Conservation (phyloP, 2,329 filamentous ascomycete genomes). For the Polytolypa hystricis region DNA sequence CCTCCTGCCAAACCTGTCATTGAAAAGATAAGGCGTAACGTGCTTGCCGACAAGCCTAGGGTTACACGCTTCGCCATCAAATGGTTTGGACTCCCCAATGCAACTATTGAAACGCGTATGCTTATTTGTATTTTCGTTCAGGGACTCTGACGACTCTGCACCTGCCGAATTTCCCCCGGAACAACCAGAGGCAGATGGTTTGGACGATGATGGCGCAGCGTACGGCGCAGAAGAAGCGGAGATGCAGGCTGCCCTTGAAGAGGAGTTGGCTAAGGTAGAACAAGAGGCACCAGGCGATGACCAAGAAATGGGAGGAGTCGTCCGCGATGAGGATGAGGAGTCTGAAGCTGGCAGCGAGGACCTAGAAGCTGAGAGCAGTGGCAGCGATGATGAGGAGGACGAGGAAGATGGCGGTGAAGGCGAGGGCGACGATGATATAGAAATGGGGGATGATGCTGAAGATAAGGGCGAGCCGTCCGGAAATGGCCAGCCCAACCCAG, state of each 20-base stretch:
- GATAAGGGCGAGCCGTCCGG: constrained; percentile 23
- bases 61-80: constrained; percentile 98
- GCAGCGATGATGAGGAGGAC: constrained; percentile 58
- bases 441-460: constrained; percentile 46
- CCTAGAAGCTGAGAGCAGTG: constrained; percentile 65
- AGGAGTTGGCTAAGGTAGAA: constrained; percentile 39
- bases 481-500: constrained; percentile 18
- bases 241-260: constrained; percentile 52
- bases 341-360: constrained; percentile 70
- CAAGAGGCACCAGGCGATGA: constrained; percentile 46
- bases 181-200: constrained; percentile 85
- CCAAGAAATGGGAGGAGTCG: constrained; percentile 63
- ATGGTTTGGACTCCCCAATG: constrained; percentile 70
- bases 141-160: constrained; percentile 96
- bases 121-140: constrained; percentile 27
- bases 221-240: constrained; percentile 88
- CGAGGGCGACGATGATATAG: constrained; percentile 45
- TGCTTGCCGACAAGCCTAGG: constrained; percentile 91
- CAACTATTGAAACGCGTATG: neutral
- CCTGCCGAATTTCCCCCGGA: constrained; percentile 94
- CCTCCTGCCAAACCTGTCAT: constrained; percentile 86
- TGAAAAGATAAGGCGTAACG: constrained; percentile 83
- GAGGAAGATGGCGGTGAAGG: constrained; percentile 53
- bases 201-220: constrained; percentile 68
- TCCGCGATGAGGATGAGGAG: constrained; percentile 50